Conservation (phyloP, 129 eudicot genomes). For the Kitagawia praeruptora region DNA sequence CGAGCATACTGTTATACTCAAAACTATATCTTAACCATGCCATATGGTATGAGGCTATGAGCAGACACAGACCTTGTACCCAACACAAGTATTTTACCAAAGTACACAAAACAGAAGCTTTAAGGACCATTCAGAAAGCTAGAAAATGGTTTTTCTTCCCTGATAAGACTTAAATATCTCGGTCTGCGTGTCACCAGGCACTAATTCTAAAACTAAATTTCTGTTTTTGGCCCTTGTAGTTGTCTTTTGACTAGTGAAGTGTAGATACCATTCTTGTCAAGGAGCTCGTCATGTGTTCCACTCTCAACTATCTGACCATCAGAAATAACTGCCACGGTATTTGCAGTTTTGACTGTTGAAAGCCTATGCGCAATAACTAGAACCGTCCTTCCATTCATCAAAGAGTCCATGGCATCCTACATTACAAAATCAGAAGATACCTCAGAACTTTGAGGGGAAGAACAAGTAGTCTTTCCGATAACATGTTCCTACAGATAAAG, state of each 20-base stretch:
- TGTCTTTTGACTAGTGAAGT: slow-evolving; percentile 56
- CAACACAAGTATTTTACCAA: background rate
- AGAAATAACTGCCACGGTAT: slow-evolving; percentile 53
- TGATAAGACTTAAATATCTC: background rate
- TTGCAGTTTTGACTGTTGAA: slow-evolving; percentile 62
- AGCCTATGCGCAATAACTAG: slow-evolving; percentile 71
- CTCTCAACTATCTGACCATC: slow-evolving; percentile 67
- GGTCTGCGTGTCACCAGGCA: background rate
- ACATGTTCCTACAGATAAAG: background rate
- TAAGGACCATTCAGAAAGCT: background rate
- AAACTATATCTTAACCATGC: background rate
- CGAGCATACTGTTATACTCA: background rate
- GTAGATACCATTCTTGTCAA: slow-evolving; percentile 49
- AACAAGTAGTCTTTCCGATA: background rate
- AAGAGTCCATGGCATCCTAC: slow-evolving; percentile 65
- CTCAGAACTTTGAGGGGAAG: background rate
- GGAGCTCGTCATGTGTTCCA: slow-evolving; percentile 57
- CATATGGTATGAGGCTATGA: background rate
- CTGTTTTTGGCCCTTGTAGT: slow-evolving; percentile 44
- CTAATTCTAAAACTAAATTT: slow-evolving; percentile 14
- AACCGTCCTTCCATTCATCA: slow-evolving; percentile 65
- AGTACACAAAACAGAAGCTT: background rate
- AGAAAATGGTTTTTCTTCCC: background rate
- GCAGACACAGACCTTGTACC: background rate
- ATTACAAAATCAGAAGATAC: background rate